Percentiles rank a stretch among this genome's conserved stretches.
Conservation (phyloP, 768 basidiomycete species). For the Termitomyces sp. region DNA sequence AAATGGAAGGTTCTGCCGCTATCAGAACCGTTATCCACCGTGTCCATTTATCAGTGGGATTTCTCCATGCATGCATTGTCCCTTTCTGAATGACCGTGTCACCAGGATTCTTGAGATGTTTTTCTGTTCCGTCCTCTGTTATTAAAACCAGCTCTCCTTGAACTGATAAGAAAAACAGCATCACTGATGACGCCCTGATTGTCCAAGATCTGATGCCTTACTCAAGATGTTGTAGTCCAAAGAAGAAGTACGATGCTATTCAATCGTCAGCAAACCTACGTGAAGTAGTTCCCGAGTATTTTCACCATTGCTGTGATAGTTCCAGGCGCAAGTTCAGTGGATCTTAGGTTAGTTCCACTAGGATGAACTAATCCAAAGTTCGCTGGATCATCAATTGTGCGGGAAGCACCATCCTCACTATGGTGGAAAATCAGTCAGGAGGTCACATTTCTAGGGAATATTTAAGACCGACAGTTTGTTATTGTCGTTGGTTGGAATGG, state of each 20-base stretch:
- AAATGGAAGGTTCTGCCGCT: slow-evolving; percentile 47
- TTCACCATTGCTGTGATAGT: slow-evolving; percentile 42
- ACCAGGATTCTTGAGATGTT: slow-evolving; percentile 46
- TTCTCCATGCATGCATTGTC: slow-evolving; percentile 58
- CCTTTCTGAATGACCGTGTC: slow-evolving; percentile 55
- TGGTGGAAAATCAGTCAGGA: slow-evolving; percentile 20
- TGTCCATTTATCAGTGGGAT: slow-evolving; percentile 46
- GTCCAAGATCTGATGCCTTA: slow-evolving; percentile 18
- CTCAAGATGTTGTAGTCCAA: slow-evolving; percentile 59
- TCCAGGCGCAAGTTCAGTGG: slow-evolving; percentile 54
- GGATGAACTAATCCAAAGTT: slow-evolving; percentile 40
- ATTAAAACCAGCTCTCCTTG: slow-evolving; percentile 50
- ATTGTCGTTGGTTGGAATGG: slow-evolving; percentile 50
- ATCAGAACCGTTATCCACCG: slow-evolving; percentile 50
- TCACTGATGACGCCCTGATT: not conserved
- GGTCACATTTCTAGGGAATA: not conserved
- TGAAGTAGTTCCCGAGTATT: not conserved
- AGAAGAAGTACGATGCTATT: slow-evolving; percentile 46
- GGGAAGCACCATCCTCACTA: slow-evolving; percentile 48
- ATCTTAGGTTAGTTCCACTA: slow-evolving; percentile 42
- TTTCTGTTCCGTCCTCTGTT: slow-evolving; percentile 53
- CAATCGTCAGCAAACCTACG: slow-evolving; percentile 5
- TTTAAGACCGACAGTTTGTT: slow-evolving; percentile 31
- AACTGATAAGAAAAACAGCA: slow-evolving; percentile 29
- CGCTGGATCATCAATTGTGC: slow-evolving; percentile 29